Evolutionary conservation across 805 yeast species (phyloP).

Genomic region (Lipomyces chichibuensis): DNA sequence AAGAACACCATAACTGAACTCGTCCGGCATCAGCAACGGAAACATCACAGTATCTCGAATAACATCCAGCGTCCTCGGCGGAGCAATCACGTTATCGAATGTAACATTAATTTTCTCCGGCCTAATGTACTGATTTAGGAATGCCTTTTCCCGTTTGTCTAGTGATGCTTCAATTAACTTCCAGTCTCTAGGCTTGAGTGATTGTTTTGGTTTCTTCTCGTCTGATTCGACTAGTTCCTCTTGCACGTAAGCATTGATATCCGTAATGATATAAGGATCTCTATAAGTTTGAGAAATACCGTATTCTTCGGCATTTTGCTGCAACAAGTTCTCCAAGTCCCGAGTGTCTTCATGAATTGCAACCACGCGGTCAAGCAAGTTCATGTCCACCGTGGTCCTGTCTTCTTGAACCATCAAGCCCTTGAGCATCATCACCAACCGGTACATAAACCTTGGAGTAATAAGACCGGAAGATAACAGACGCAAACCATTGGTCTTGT

Average conservation of each 20-base stretch:
- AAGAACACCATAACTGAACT: slow-evolving; percentile 32
- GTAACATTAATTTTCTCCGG: slow-evolving; percentile 28
- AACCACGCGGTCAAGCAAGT: slow-evolving; percentile 19
- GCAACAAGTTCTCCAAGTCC: slow-evolving; percentile 9
- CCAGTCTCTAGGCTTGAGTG: neutral
- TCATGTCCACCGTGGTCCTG: slow-evolving; percentile 5
- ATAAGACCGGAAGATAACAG: slow-evolving; percentile 18
- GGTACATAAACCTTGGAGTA: slow-evolving; percentile 16
- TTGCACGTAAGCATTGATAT: neutral
- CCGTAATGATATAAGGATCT: neutral
- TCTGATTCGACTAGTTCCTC: neutral
- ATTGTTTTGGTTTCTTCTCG: neutral
- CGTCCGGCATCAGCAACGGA: slow-evolving; percentile 31
- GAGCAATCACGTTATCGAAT: slow-evolving; percentile 23
- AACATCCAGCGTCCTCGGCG: slow-evolving; percentile 26
- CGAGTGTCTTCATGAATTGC: slow-evolving; percentile 10
- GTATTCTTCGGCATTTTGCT: slow-evolving; percentile 12
- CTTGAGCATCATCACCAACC: slow-evolving; percentile 15
- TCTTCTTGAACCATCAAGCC: slow-evolving; percentile 24
- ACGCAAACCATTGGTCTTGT: slow-evolving; percentile 6
- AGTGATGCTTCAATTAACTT: slow-evolving; percentile 15
- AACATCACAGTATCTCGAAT: slow-evolving; percentile 27
- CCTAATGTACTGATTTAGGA: slow-evolving; percentile 19
- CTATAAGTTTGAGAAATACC: neutral
- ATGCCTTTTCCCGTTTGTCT: slow-evolving; percentile 24